A percentile compares a stretch with the other conserved stretches of the same genome.
Conservation (phyloP, 2,329 filamentous ascomycete genomes). For the Aspergillus sp. region DNA sequence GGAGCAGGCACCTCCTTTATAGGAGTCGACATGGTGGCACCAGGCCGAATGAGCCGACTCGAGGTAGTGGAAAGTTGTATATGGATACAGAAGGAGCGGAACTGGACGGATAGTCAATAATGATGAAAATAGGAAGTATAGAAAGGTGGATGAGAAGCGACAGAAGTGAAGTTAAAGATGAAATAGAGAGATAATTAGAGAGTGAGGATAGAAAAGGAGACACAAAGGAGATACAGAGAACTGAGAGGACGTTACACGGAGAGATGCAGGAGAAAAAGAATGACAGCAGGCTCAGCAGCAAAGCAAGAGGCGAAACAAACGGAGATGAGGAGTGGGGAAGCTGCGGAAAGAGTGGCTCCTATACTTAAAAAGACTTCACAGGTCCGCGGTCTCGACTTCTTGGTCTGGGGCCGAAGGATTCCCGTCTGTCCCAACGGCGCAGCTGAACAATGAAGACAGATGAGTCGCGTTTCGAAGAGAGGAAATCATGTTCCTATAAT, state of each 20-base stretch:
- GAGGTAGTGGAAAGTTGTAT: not conserved
- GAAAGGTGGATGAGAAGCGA: not conserved
- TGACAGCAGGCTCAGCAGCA: conserved; percentile 4
- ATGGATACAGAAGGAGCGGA: not conserved
- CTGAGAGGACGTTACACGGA: not conserved
- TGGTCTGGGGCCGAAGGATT: not conserved
- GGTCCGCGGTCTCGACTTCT: not conserved
- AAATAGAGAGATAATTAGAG: not conserved
- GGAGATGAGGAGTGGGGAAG: conserved; percentile 11
- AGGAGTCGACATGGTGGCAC: conserved; percentile 39
- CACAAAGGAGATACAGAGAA: not conserved
- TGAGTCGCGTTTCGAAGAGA: not conserved
- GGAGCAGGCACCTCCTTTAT: conserved; percentile 28
- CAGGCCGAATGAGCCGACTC: conserved; percentile 18
- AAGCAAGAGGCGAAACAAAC: conserved; percentile 7
- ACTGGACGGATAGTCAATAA: not conserved
- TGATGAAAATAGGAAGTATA: not conserved
- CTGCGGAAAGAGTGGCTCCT: not conserved
- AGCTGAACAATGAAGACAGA: not conserved
- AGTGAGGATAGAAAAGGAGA: not conserved
- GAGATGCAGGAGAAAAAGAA: conserved; percentile 9
- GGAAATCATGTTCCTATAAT: not conserved
- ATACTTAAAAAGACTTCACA: not conserved
- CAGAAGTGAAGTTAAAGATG: not conserved
- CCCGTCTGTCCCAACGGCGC: not conserved